phyloP scores from a whole-genome alignment of 805 yeast genomes.

The Candida fluviatilis region DNA sequence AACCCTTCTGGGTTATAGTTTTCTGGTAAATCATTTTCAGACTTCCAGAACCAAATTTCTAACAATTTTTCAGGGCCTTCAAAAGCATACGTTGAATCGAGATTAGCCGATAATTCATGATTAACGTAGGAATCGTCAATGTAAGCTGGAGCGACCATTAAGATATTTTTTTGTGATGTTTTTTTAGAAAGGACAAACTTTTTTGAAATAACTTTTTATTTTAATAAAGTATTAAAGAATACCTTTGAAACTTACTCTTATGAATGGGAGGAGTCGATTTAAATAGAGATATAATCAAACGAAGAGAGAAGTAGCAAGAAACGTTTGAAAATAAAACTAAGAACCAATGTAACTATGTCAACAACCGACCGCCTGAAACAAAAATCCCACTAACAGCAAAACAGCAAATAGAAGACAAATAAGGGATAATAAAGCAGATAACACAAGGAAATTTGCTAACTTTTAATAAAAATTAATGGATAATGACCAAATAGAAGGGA shows the following conservation, averaged over 20 bases:
- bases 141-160: conserved; percentile 43
- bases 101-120: conserved; percentile 68
- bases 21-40: conserved; percentile 34
- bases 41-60: conserved; percentile 81
- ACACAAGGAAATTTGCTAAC: not conserved
- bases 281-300: conserved; percentile 26
- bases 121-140: conserved; percentile 55
- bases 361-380: not conserved
- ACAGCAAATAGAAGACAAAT: not conserved
- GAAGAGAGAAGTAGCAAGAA: conserved; percentile 48
- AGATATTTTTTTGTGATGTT: not conserved
- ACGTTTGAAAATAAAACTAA: conserved; percentile 33
- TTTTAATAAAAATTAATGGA: not conserved
- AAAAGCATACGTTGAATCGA: conserved; percentile 89
- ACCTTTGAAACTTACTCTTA: conserved; percentile 40
- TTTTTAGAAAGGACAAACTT: not conserved
- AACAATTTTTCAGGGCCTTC: conserved; percentile 96
- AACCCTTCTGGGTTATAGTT: conserved; percentile 44
- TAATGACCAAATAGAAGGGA: too few species aligned
- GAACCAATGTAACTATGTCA: conserved; percentile 1
- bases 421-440: too few species aligned
- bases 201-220: conserved; percentile 6
- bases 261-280: conserved; percentile 8
- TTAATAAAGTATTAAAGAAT: conserved; percentile 9
- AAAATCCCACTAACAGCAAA: not conserved